Evolutionary conservation across 441 rosid genomes (phyloP).

Genomic region (Theobroma grandiflorum): DNA sequence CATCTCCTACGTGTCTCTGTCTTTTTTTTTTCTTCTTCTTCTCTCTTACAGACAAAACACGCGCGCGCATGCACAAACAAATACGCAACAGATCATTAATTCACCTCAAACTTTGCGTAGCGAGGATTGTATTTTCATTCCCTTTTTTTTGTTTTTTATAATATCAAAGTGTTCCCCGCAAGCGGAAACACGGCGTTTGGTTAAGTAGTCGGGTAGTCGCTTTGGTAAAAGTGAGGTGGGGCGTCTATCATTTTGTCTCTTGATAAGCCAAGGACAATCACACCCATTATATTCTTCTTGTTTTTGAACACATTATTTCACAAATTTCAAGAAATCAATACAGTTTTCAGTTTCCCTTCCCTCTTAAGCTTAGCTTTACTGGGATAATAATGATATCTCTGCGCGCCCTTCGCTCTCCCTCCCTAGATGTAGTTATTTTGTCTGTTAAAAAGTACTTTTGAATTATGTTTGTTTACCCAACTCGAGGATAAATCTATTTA

Average conservation of each 20-base stretch:
- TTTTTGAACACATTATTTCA: neutral
- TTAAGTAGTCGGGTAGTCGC: neutral
- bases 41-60: neutral
- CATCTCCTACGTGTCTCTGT: neutral
- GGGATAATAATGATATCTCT: neutral
- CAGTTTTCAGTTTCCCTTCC: neutral
- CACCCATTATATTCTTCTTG: neutral
- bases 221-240: neutral
- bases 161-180: neutral
- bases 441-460: too few relatives aligned
- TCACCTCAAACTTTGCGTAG: neutral
- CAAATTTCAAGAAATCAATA: neutral
- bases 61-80: neutral
- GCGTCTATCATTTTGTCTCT: constrained; percentile 23
- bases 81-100: neutral
- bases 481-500: constrained; percentile 24
- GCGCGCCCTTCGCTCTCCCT: neutral
- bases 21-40: neutral
- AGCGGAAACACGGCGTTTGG: neutral
- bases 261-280: neutral
- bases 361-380: neutral
- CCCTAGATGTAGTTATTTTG: neutral
- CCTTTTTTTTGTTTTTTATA: too few relatives aligned
- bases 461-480: too few relatives aligned
- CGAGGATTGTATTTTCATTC: neutral